These are phyloP conservation scores for Botrytis tulipae DNA, from an alignment of 2,329 filamentous ascomycete genomes.

Conservation along the genomic window DNA sequence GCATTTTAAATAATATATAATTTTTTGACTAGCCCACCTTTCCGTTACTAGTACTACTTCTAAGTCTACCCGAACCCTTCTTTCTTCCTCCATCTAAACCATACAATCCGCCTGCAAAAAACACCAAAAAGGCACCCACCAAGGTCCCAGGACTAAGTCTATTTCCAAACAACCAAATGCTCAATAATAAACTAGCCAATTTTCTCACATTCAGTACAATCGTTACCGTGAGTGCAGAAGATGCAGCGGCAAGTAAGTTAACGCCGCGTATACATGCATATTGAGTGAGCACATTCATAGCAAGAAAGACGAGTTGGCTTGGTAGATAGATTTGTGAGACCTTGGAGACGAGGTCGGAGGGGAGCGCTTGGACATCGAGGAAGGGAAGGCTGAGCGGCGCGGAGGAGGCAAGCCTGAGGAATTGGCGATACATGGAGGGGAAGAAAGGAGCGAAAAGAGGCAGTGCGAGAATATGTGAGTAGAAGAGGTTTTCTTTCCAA, in stretches of 20 bases:
- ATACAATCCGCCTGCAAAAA: constrained; percentile 87
- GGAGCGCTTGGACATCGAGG: constrained; percentile 38
- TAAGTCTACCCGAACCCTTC: constrained; percentile 7
- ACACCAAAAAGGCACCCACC: constrained; percentile 79
- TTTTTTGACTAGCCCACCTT: constrained; percentile 18
- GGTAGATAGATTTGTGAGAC: constrained; percentile 50
- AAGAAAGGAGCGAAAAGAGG: constrained; percentile 73
- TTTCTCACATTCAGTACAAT: constrained; percentile 96
- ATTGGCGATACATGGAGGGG: constrained; percentile 63
- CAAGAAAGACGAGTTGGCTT: constrained; percentile 68
- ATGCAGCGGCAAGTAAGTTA: constrained; percentile 85
- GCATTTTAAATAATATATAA: constrained; percentile 7
- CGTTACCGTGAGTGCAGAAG: constrained; percentile 90
- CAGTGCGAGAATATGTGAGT: constrained; percentile 74
- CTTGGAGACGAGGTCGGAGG: constrained; percentile 42
- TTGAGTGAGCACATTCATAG: constrained; percentile 82
- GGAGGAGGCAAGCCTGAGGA: constrained; percentile 61
- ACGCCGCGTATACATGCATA: constrained; percentile 94
- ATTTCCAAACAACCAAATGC: constrained; percentile 94
- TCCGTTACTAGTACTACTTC: constrained; percentile 13
- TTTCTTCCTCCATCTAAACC: constrained; percentile 59
- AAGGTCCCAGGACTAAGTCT: constrained; percentile 72
- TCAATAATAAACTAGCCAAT: constrained; percentile 83
- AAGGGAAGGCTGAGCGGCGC: constrained; percentile 52
- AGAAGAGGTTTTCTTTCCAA: constrained; percentile 96